Percentiles rank a stretch among this genome's conserved stretches.
Evolutionary conservation across 116 monocot genomes (phyloP).

Genomic region (Trichopus zeylanicus): DNA sequence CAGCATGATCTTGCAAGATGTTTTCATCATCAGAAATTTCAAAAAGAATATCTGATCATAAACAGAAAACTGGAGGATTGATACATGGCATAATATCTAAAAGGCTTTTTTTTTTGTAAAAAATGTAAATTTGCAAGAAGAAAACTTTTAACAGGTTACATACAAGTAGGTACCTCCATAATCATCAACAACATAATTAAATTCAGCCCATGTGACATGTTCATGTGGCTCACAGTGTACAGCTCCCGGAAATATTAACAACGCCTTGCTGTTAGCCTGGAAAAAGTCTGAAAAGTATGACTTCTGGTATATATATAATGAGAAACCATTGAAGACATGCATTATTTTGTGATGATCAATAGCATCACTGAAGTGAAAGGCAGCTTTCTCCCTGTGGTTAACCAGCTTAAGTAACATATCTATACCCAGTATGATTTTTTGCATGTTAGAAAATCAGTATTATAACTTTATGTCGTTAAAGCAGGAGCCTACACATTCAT

Average conservation of each 20-base stretch:
- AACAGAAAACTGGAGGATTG: neutral
- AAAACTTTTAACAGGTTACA: neutral
- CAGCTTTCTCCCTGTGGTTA: too few relatives aligned
- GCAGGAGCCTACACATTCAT: too few relatives aligned
- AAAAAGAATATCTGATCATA: conserved; percentile 61
- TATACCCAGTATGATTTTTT: too few relatives aligned
- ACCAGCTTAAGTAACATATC: too few relatives aligned
- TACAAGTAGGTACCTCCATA: conserved; percentile 58
- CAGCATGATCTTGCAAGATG: conserved; percentile 51
- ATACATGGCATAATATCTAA: neutral
- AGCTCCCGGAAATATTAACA: conserved; percentile 65
- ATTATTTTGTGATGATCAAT: too few relatives aligned
- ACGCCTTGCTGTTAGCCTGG: conserved; percentile 60
- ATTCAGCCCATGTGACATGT: conserved; percentile 65
- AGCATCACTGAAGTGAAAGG: too few relatives aligned
- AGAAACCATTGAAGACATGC: too few relatives aligned
- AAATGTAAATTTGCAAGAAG: too few relatives aligned
- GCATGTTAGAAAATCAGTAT: too few relatives aligned
- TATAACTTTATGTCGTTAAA: too few relatives aligned
- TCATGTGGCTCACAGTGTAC: conserved; percentile 67
- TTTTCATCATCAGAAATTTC: conserved; percentile 62
- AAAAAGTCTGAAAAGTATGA: conserved; percentile 2
- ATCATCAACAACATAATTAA: conserved; percentile 69
- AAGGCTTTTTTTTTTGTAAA: neutral
- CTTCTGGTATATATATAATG: too few relatives aligned